phyloP scores from a whole-genome alignment of 768 basidiomycete species.

The Pulveroboletus ravenelii region DNA sequence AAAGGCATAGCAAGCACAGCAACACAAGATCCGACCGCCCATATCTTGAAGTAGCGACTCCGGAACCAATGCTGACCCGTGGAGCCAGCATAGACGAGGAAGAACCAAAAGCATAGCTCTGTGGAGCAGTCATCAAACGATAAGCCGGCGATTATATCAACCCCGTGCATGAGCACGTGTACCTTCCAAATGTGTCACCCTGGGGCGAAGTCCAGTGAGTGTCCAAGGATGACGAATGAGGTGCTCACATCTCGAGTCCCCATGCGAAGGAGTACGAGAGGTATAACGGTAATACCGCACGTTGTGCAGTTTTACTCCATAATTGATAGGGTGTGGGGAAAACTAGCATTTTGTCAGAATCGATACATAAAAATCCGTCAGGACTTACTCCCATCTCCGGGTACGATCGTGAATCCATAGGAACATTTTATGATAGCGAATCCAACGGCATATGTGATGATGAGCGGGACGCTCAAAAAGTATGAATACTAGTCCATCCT shows the following conservation, averaged over 20 bases:
- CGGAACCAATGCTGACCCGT: slow-evolving; percentile 72
- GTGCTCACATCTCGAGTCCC: slow-evolving; percentile 68
- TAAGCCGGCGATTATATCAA: not conserved
- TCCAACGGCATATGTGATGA: slow-evolving; percentile 55
- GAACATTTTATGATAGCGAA: slow-evolving; percentile 69
- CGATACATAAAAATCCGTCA: not conserved
- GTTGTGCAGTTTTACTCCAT: slow-evolving; percentile 46
- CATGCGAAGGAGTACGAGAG: slow-evolving; percentile 63
- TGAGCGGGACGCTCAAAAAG: slow-evolving; percentile 54
- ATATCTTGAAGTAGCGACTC: slow-evolving; percentile 68
- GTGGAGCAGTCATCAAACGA: not conserved
- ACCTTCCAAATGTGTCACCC: slow-evolving; percentile 82
- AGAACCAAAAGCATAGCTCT: slow-evolving; percentile 89
- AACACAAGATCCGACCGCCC: slow-evolving; percentile 59
- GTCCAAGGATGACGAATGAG: not conserved
- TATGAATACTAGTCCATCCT: slow-evolving; percentile 60
- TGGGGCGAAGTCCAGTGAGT: slow-evolving; percentile 24
- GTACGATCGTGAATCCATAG: slow-evolving; percentile 53
- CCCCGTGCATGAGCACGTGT: not conserved
- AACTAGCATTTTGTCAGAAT: slow-evolving; percentile 37
- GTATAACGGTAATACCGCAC: slow-evolving; percentile 60
- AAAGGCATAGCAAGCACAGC: slow-evolving; percentile 67
- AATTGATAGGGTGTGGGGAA: slow-evolving; percentile 57
- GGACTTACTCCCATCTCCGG: slow-evolving; percentile 39
- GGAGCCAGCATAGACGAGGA: slow-evolving; percentile 64